Percentiles rank a stretch among this genome's conserved stretches.
Evolutionary conservation across 1,284 basidiomycete species (phyloP).

Genomic region (Phellopilus nigrolimitatus): DNA sequence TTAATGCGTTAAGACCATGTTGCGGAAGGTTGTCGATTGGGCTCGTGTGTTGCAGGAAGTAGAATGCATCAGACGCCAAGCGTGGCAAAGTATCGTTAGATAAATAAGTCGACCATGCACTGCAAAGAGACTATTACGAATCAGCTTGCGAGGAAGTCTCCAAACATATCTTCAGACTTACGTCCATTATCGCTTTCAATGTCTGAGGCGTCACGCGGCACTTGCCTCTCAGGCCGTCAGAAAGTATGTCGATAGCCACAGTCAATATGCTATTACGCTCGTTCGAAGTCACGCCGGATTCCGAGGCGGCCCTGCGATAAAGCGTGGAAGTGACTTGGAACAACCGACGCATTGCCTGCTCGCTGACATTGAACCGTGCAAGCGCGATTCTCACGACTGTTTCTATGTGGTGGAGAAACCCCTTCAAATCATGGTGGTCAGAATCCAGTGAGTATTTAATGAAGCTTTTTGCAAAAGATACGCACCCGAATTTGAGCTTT

Average conservation of each 20-base stretch:
- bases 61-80: conserved; percentile 46
- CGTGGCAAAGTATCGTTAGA: conserved; percentile 28
- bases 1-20: conserved; percentile 46
- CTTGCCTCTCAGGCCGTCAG: conserved; percentile 24
- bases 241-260: conserved; percentile 51
- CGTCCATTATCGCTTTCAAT: conserved; percentile 24
- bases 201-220: conserved; percentile 21
- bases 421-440: conserved; percentile 34
- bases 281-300: conserved; percentile 29
- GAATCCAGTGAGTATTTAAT: conserved; percentile 4
- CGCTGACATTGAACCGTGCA: conserved; percentile 44
- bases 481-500: conserved; percentile 54
- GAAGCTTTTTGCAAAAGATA: conserved; percentile 20
- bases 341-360: conserved; percentile 42
- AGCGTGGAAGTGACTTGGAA: conserved; percentile 45
- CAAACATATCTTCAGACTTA: conserved; percentile 6
- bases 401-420: conserved; percentile 53
- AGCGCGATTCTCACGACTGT: conserved; percentile 50
- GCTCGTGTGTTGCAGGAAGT: conserved; percentile 47
- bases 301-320: conserved; percentile 31
- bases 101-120: conserved; percentile 26
- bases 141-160: not conserved
- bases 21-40: conserved; percentile 42
- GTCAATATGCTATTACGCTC: conserved; percentile 38
- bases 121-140: conserved; percentile 28